Evolutionary conservation across 306 rosid genomes (phyloP).

Genomic region (Adenanthera pavonina): DNA sequence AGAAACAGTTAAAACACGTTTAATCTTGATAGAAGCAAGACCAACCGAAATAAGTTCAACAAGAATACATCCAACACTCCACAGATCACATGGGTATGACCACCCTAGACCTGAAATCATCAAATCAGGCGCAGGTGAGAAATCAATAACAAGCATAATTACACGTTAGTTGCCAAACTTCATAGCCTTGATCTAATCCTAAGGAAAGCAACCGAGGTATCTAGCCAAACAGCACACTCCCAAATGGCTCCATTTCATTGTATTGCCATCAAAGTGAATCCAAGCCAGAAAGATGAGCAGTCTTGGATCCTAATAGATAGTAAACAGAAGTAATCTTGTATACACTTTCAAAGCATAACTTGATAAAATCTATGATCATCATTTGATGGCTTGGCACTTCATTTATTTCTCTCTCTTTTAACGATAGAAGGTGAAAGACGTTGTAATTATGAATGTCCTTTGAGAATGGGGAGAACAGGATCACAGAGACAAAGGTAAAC

Average conservation of each 20-base stretch:
- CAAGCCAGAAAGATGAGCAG: neutral
- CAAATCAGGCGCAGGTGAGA: slow-evolving; percentile 41
- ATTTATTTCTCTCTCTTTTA: neutral
- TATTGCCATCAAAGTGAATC: neutral
- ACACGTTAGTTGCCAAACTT: slow-evolving; percentile 22
- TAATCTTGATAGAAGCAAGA: slow-evolving; percentile 33
- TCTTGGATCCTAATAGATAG: neutral
- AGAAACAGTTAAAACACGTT: slow-evolving; percentile 39
- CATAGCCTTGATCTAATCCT: neutral
- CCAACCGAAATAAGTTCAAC: slow-evolving; percentile 80
- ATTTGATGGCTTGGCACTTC: slow-evolving; percentile 17
- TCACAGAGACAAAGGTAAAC: neutral
- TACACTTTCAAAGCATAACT: neutral
- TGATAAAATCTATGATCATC: neutral
- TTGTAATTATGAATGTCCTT: slow-evolving; percentile 1
- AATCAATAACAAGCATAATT: slow-evolving; percentile 23
- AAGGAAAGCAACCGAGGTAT: slow-evolving; percentile 4
- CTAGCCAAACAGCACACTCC: neutral
- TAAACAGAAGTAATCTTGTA: neutral
- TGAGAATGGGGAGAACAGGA: neutral
- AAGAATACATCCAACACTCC: slow-evolving; percentile 95
- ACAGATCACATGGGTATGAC: slow-evolving; percentile 87
- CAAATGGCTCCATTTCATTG: slow-evolving; percentile 13
- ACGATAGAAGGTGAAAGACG: neutral
- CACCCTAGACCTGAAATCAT: slow-evolving; percentile 86